Percentiles rank a stretch among this genome's conserved stretches.
phyloP scores from a whole-genome alignment of 352 stramenopile genomes.

The Phytophthora sojae region DNA sequence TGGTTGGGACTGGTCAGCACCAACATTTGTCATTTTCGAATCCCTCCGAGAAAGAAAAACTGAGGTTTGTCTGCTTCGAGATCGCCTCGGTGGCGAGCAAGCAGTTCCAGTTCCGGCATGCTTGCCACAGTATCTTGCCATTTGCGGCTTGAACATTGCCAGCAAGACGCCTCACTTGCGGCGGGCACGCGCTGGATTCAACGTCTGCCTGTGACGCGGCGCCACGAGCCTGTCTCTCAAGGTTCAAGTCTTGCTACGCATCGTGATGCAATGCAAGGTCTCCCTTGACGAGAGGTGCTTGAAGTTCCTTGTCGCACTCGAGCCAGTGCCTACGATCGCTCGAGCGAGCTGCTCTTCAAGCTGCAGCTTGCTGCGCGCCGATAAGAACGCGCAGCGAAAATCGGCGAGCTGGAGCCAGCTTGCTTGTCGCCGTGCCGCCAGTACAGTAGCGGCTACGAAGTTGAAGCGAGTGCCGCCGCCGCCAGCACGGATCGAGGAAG shows the following conservation, averaged over 20 bases:
- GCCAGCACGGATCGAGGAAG: constrained; percentile 30
- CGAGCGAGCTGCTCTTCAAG: constrained; percentile 5
- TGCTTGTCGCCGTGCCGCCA: not conserved
- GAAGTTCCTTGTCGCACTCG: constrained; percentile 36
- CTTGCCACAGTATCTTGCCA: not conserved
- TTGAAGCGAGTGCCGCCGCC: not conserved
- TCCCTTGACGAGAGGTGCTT: constrained; percentile 3
- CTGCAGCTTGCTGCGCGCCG: not conserved
- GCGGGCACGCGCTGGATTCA: constrained; percentile 1
- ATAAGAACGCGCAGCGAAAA: constrained; percentile 13
- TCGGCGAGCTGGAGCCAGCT: not conserved
- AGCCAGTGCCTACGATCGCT: constrained; percentile 16
- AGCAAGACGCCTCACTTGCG: not conserved
- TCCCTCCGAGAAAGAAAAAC: not conserved
- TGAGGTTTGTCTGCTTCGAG: not conserved
- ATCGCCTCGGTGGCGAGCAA: not conserved
- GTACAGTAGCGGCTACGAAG: not conserved
- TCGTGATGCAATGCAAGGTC: constrained; percentile 11
- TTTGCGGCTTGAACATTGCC: not conserved
- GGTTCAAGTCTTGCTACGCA: not conserved
- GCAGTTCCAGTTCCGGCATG: not conserved
- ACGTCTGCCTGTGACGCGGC: constrained; percentile 12
- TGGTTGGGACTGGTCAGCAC: not conserved
- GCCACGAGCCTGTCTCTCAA: constrained; percentile 6
- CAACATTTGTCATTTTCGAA: not conserved